Base-by-base conservation (phyloP, 2,329 filamentous ascomycete species). In the Ceratocystis smalleyi region DNA sequence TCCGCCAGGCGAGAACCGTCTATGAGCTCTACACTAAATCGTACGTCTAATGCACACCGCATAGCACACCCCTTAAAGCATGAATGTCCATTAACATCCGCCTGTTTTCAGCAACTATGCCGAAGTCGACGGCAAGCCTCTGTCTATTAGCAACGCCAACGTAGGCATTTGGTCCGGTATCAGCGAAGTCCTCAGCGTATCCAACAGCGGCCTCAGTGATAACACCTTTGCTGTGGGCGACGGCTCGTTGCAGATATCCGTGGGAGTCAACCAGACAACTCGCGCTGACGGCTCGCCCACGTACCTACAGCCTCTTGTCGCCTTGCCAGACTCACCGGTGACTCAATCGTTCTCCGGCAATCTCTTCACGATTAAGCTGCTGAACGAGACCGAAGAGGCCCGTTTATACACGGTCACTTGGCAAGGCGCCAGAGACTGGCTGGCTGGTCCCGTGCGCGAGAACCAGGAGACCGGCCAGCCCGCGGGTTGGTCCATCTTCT, bases 71-170 rank as follows among this genome's bases (percentile, higher is more conserved):
- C 17, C 27, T 7, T 43, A 3, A 40, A 40, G 17, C 30, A 40
- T 22, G 59, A 17, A 61, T 47, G 19, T 1, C 5, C n/a, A 47
- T 10, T 61, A 61, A 61, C 59, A 55, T n/a, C n/a, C 19, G 3
- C 12, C 61, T 45, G 12, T 22, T 35, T 35, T 19, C 17, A 66
- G 65, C n/a, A 15, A 43, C 8, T 19, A 61, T 17, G 15, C 55
- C 47, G 57, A 62, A 15, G 43, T 66, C 47, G 55, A 66, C 55
- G 30, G 62, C 47, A 64, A 66, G 59, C 57, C 65, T 17, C 40
- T 66, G 45, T 47, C 57, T 15, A 27, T 59, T 43, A n/a, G 45
- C 24, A 5, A 40, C 32, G 17, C 43, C 43, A 57, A 43, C 40
- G 59, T 54, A 7, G 65, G 65, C 24, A n/a, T 66, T 40, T 66